Conservation (phyloP, 805 yeast genomes). For the Yamadazyma tumulicola region DNA sequence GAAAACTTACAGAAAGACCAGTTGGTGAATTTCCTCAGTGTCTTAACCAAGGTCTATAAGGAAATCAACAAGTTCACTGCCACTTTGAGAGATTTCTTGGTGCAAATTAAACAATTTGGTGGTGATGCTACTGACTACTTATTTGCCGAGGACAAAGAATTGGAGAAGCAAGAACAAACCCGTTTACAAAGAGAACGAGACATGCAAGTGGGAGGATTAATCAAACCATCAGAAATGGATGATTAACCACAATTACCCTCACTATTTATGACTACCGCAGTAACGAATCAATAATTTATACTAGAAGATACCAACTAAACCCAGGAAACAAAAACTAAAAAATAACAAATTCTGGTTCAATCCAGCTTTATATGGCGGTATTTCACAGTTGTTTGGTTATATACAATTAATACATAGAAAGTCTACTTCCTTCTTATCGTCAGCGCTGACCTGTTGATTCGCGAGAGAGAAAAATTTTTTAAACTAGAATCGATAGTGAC, state of each 20-base stretch:
- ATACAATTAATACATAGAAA: not conserved
- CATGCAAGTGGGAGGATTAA: constrained; percentile 83
- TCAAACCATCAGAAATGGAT: constrained; percentile 93
- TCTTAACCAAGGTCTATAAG: constrained; percentile 67
- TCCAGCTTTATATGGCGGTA: no score
- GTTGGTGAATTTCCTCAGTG: constrained; percentile 74
- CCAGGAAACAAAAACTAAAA: not conserved
- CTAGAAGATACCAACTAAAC: no score
- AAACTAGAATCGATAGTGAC: not conserved
- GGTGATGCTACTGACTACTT: constrained; percentile 94
- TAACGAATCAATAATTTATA: no score
- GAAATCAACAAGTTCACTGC: constrained; percentile 77
- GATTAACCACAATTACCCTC: no score
- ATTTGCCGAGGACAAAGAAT: constrained; percentile 89
- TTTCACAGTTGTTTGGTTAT: no score
- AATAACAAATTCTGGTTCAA: no score
- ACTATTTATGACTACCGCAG: no score
- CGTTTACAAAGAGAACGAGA: constrained; percentile 76
- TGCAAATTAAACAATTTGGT: constrained; percentile 92
- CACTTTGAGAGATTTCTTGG: constrained; percentile 88
- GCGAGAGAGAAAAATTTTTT: constrained; percentile 1
- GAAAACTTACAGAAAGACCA: constrained; percentile 85
- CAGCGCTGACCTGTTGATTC: no score
- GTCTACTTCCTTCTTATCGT: not conserved
- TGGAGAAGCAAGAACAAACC: constrained; percentile 65